Evolutionary conservation across 164 flowering plant genomes (phyloP).

Genomic region (Magnolia sinica): DNA sequence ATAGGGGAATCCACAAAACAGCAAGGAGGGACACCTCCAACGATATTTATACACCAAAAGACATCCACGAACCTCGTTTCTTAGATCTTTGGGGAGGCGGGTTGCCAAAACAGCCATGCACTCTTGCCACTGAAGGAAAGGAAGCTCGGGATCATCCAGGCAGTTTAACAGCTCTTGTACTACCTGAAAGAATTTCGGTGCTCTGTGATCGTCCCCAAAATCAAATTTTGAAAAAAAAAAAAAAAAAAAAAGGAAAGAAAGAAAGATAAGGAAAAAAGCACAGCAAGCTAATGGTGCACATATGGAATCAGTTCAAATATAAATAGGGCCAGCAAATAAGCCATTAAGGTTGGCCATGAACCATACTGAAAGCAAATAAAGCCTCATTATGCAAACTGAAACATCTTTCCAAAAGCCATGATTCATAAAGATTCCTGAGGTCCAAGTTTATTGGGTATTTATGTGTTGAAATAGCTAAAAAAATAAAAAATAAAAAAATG

Average conservation of each 20-base stretch:
- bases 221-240: no score
- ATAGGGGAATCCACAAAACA: background rate
- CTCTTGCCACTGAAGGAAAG: conserved; percentile 99
- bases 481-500: no score
- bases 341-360: background rate
- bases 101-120: conserved; percentile 86
- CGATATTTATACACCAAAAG: background rate
- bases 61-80: conserved; percentile 48
- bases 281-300: background rate
- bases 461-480: no score
- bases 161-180: conserved; percentile 86
- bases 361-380: no score
- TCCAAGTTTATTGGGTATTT: no score
- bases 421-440: no score
- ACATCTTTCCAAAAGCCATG: no score
- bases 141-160: conserved; percentile 96
- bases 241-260: background rate
- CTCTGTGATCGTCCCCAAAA: background rate
- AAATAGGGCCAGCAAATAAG: background rate
- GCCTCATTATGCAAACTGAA: no score
- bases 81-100: conserved; percentile 90
- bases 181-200: conserved; percentile 44
- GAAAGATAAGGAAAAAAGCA: background rate
- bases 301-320: background rate
- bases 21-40: no score